phyloP scores from a whole-genome alignment of 805 yeast species.

The Hanseniaspora clermontiae region DNA sequence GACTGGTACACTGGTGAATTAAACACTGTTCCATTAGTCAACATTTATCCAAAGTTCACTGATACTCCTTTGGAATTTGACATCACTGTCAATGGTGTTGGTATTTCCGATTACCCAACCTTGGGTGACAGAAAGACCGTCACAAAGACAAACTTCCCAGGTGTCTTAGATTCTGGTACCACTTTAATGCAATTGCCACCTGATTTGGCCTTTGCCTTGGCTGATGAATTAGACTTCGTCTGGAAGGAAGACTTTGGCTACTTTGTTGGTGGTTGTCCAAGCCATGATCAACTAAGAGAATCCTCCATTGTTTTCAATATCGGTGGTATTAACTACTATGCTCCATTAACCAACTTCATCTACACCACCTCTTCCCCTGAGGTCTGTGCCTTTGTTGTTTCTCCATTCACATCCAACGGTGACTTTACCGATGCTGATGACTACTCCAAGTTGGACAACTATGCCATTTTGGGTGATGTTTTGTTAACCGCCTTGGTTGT shows the following conservation, averaged over 20 bases:
- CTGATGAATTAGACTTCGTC: constrained; percentile 28
- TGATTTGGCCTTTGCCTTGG: constrained; percentile 28
- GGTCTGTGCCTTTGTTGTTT: constrained; percentile 36
- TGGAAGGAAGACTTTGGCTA: constrained; percentile 31
- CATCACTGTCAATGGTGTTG: constrained; percentile 28
- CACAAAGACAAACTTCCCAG: constrained; percentile 25
- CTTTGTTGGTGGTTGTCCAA: constrained; percentile 34
- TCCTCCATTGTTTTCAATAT: constrained; percentile 33
- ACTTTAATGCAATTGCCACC: constrained; percentile 36
- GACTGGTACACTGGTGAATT: constrained; percentile 30
- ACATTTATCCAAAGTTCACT: constrained; percentile 15
- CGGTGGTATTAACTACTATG: constrained; percentile 44
- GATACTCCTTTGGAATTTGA: constrained; percentile 20
- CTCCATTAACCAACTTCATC: constrained; percentile 33
- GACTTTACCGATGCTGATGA: constrained; percentile 15
- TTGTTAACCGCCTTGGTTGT: constrained; percentile 41
- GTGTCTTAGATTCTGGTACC: constrained; percentile 37
- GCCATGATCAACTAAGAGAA: constrained; percentile 19
- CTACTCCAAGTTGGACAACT: constrained; percentile 22
- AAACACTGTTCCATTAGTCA: constrained; percentile 26
- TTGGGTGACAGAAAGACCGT: constrained; percentile 22
- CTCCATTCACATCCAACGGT: constrained; percentile 16
- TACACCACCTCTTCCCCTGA: constrained; percentile 21
- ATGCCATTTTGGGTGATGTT: constrained; percentile 40
- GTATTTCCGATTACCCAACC: constrained; percentile 21